phyloP scores from a whole-genome alignment of 1,284 basidiomycete species.

The Chondrostereum purpureum region DNA sequence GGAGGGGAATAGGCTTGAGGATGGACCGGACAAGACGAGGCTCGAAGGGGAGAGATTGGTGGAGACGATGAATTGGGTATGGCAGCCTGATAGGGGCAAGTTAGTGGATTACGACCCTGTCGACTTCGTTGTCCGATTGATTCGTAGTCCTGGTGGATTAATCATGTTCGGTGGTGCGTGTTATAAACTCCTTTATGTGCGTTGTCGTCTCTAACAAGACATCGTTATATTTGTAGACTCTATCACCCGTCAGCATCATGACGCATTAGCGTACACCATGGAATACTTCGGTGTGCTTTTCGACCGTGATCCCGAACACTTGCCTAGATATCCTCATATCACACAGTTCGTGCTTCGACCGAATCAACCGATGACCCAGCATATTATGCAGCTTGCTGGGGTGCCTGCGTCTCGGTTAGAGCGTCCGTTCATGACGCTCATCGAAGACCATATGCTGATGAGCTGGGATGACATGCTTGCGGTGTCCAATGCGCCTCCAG shows the following conservation, averaged over 20 bases:
- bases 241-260: too few species aligned
- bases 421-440: slow-evolving; percentile 8
- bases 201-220: too few species aligned
- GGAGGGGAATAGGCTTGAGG: neutral
- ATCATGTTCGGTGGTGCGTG: too few species aligned
- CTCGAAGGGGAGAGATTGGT: slow-evolving; percentile 6
- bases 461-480: slow-evolving; percentile 2
- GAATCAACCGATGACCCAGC: slow-evolving; percentile 3
- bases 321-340: too few species aligned
- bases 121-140: slow-evolving; percentile 8
- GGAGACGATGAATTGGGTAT: slow-evolving; percentile 8
- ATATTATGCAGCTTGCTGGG: slow-evolving; percentile 6
- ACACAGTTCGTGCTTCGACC: slow-evolving; percentile 8
- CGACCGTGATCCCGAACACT: too few species aligned
- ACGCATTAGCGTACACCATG: too few species aligned
- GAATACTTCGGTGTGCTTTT: too few species aligned
- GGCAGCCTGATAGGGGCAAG: slow-evolving; percentile 6
- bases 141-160: slow-evolving; percentile 10
- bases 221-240: too few species aligned
- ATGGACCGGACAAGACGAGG: slow-evolving; percentile 6
- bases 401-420: slow-evolving; percentile 9
- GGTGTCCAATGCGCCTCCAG: slow-evolving; percentile 4
- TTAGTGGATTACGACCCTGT: slow-evolving; percentile 9
- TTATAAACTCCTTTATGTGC: too few species aligned
- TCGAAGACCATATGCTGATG: slow-evolving; percentile 9